These are phyloP conservation scores for Podaxis carcinomalis DNA, from an alignment of 768 basidiomycete species.

Conservation along the genomic window DNA sequence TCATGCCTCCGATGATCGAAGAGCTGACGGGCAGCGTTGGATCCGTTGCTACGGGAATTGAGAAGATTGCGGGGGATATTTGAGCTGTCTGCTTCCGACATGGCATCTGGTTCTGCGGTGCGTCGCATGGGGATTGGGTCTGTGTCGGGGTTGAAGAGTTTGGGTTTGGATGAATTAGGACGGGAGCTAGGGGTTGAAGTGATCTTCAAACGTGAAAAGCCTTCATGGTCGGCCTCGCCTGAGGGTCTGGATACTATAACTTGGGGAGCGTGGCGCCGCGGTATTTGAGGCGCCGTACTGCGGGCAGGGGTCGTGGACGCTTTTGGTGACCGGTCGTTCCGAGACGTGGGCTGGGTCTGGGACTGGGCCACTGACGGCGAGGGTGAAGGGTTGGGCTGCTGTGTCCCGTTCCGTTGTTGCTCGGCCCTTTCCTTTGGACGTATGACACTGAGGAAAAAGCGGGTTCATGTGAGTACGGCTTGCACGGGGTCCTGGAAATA, in stretches of 20 bases:
- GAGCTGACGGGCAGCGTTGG: constrained; percentile 46
- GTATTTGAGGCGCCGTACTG: constrained; percentile 22
- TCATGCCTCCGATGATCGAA: constrained; percentile 92
- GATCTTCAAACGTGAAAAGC: constrained; percentile 73
- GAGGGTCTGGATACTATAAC: constrained; percentile 29
- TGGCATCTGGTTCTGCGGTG: constrained; percentile 60
- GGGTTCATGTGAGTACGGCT: constrained; percentile 1
- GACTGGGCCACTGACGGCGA: constrained; percentile 21
- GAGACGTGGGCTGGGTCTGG: constrained; percentile 14
- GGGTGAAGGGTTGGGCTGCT: constrained; percentile 23
- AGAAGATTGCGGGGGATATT: constrained; percentile 34
- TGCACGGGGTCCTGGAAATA: constrained; percentile 1
- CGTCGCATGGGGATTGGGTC: constrained; percentile 62
- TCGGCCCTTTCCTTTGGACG: constrained; percentile 46
- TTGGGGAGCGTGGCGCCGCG: constrained; percentile 34
- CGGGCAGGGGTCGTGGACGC: constrained; percentile 18
- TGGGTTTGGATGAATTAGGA: constrained; percentile 32
- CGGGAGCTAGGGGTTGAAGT: constrained; percentile 44
- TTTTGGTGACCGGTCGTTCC: constrained; percentile 28
- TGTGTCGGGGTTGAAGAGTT: constrained; percentile 70
- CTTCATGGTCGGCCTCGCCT: constrained; percentile 60
- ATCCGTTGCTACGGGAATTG: constrained; percentile 28
- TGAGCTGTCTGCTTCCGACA: constrained; percentile 57
- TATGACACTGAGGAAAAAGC: constrained; percentile 30
- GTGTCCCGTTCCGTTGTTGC: constrained; percentile 12